A percentile compares a stretch with the other conserved stretches of the same genome.
Evolutionary conservation across 2,329 filamentous ascomycete species (phyloP).

Genomic region (Alternaria solani): DNA sequence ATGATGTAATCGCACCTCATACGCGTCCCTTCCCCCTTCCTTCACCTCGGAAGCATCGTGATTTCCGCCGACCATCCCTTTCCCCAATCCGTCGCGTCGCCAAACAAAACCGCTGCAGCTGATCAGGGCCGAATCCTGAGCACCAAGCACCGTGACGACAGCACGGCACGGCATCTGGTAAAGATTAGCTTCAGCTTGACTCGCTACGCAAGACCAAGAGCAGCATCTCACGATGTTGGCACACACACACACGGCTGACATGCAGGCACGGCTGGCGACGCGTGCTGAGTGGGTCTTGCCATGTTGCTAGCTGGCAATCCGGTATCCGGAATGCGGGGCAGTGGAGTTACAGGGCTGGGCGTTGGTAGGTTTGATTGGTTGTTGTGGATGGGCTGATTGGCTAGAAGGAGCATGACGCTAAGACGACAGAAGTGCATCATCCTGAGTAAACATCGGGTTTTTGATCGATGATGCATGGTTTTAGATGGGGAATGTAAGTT

Average conservation of each 20-base stretch:
- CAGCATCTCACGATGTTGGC: slow-evolving; percentile 9
- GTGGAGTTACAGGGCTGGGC: neutral
- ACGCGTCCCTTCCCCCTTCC: slow-evolving; percentile 8
- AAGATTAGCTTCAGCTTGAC: neutral
- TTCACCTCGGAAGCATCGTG: slow-evolving; percentile 16
- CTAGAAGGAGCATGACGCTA: neutral
- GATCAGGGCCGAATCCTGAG: neutral
- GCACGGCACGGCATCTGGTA: neutral
- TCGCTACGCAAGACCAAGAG: neutral
- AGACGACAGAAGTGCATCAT: slow-evolving; percentile 11
- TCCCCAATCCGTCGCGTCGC: neutral
- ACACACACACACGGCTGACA: neutral
- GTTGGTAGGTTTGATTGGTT: neutral
- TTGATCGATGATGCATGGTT: neutral
- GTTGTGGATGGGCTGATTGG: slow-evolving; percentile 4
- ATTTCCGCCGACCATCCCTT: slow-evolving; percentile 4
- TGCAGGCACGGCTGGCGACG: neutral
- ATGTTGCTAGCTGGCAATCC: neutral
- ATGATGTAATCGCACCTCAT: slow-evolving; percentile 19
- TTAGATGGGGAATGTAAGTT: slow-evolving; percentile 1
- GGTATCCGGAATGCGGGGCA: slow-evolving; percentile 8
- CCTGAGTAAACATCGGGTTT: slow-evolving; percentile 9
- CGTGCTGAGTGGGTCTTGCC: neutral
- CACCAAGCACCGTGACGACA: neutral
- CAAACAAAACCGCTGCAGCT: neutral